Percentiles rank a stretch among this genome's conserved stretches.
phyloP scores from a whole-genome alignment of 2,329 filamentous ascomycete genomes.

The Neonectria neomacrospora region DNA sequence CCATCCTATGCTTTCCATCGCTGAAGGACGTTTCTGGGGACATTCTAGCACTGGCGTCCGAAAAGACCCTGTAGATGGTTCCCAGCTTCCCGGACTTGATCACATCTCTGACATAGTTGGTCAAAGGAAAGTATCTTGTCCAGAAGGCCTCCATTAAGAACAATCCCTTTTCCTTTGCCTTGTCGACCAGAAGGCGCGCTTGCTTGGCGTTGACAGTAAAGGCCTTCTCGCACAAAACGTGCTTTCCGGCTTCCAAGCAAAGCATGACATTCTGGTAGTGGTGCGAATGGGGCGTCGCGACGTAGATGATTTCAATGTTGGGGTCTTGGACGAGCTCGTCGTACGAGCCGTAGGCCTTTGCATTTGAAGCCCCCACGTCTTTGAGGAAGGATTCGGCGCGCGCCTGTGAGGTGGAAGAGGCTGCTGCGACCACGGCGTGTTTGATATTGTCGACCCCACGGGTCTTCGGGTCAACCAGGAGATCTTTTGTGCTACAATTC shows the following conservation, averaged over 20 bases:
- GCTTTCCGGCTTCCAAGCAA: constrained; percentile 81
- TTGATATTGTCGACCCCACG: constrained; percentile 76
- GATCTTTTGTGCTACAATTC: constrained; percentile 63
- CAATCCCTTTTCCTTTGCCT: constrained; percentile 75
- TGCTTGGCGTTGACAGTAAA: constrained; percentile 86
- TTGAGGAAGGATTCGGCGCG: constrained; percentile 78
- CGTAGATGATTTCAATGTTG: constrained; percentile 84
- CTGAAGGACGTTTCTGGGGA: constrained; percentile 15
- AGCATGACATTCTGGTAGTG: constrained; percentile 91
- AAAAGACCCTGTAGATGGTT: constrained; percentile 66
- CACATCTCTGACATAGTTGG: constrained; percentile 75
- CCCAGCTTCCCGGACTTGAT: constrained; percentile 64
- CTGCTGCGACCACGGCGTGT: constrained; percentile 82
- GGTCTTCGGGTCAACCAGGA: constrained; percentile 76
- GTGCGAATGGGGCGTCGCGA: constrained; percentile 89
- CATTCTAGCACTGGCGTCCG: constrained; percentile 1
- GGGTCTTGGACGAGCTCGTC: constrained; percentile 80
- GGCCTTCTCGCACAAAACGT: constrained; percentile 89
- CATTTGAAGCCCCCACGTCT: constrained; percentile 70
- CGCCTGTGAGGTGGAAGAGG: constrained; percentile 76
- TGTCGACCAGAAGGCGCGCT: constrained; percentile 74
- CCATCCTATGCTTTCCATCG: constrained; percentile 72
- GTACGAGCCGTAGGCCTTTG: constrained; percentile 82
- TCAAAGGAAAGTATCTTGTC: constrained; percentile 88
- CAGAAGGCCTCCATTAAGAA: constrained; percentile 88